Evolutionary conservation across 2,329 filamentous ascomycete species (phyloP).

Genomic region (Aspergillus texensis): DNA sequence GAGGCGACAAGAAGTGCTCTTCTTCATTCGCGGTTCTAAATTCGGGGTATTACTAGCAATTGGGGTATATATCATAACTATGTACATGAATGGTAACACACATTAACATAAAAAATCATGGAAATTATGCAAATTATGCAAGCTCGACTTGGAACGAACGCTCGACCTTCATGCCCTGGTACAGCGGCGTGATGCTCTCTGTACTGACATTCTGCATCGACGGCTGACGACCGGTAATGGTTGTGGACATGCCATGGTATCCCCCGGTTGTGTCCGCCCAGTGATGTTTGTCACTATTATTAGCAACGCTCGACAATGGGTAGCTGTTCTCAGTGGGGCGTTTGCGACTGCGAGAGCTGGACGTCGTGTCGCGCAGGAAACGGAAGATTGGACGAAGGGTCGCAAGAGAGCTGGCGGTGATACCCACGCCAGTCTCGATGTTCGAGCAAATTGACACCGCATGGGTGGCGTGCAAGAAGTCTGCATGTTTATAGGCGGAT

Average conservation of each 20-base stretch:
- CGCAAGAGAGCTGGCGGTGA: conserved; percentile 3
- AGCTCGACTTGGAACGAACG: neutral
- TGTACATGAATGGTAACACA: neutral
- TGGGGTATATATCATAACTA: neutral
- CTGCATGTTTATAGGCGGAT: neutral
- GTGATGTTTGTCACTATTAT: neutral
- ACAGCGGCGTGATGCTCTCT: conserved; percentile 1
- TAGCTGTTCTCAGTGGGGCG: neutral
- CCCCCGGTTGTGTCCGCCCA: neutral
- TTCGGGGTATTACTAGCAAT: neutral
- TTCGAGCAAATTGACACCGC: conserved; percentile 1
- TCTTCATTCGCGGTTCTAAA: neutral
- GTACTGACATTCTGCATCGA: conserved; percentile 1
- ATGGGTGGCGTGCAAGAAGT: neutral
- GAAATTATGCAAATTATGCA: neutral
- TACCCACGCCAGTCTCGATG: neutral
- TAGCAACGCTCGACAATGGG: neutral
- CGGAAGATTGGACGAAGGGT: conserved; percentile 1
- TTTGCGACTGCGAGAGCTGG: neutral
- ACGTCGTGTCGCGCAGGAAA: neutral
- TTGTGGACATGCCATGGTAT: neutral
- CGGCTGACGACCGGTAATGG: neutral
- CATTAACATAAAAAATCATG: neutral
- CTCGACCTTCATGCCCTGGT: conserved; percentile 2
- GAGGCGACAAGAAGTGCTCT: neutral